Base-by-base conservation (phyloP, 331 rosid genomes). In the Pyracantha coccinea region DNA sequence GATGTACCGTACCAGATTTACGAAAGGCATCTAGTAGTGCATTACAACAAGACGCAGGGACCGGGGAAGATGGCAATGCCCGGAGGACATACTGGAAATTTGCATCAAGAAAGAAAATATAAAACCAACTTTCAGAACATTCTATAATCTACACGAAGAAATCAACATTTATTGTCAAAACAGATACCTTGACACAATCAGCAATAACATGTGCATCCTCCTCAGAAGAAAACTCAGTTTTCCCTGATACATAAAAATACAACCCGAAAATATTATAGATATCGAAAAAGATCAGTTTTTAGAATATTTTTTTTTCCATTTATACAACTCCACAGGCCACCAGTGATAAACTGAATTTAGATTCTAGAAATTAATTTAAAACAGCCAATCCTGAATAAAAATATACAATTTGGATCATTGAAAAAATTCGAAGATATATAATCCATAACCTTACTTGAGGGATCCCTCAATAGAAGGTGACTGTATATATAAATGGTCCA, bases 31-130 rank as follows among this genome's bases (percentile, higher is more conserved):
- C 96, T 76, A 92, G 85, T 28, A 96, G 88, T 68, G 99, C 99
- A 27, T 90, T 90, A 80, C 99, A 96, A 83, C 99, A 96, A 81
- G 99, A 96, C 76, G 98, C 99, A n/a, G 99, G 99, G 63, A 96
- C 96, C 0, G 98, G 99, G 85, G 98, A 89, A 72, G 99, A 96
- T 32, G 98, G 98, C 89, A 96, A 85, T 83, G 83, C 96, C 52
- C 99, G 92, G 76, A 96, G 75, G 58, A 92, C 90, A 73, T 90
- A 83, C 99, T 96, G 85, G 60, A 83, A 80, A 38, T 73, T 72
- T 60, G 64, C 63, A 75, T 15, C 50, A 79, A 71, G 61, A 71
- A 52, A 53, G 63, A 65, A 85, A 78, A 75, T 12, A 60, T 8
- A 68, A 44, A 65, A 32, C n/a, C 76, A 35, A 35, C 44, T 35